Conservation (phyloP, 306 rosid species). For the Cucumis sativus region Cucumber_9930_V3 NC_026660.2:25022001-25022500, state of each 20-base stretch:
- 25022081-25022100: neutral
- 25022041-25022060: too few relatives aligned
- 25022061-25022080: too few relatives aligned
- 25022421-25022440: neutral
- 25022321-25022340: neutral
- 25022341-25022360: neutral
- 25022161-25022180: neutral
- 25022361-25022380: neutral
- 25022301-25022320: neutral
- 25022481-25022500: neutral
- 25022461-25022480: neutral
- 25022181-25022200: neutral
- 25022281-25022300: neutral
- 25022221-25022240: neutral
- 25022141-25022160: neutral
- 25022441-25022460: constrained; percentile 1
- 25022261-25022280: neutral
- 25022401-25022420: neutral
- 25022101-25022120: neutral
- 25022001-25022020: too few relatives aligned
- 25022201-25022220: neutral
- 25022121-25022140: neutral
- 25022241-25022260: constrained; percentile 2
- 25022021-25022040: too few relatives aligned
- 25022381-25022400: neutral